Evolutionary conservation across 352 stramenopile genomes (phyloP), one percentile per base, ranked within the genome.

Genomic region (Globisporangium uncinulatum): DNA sequence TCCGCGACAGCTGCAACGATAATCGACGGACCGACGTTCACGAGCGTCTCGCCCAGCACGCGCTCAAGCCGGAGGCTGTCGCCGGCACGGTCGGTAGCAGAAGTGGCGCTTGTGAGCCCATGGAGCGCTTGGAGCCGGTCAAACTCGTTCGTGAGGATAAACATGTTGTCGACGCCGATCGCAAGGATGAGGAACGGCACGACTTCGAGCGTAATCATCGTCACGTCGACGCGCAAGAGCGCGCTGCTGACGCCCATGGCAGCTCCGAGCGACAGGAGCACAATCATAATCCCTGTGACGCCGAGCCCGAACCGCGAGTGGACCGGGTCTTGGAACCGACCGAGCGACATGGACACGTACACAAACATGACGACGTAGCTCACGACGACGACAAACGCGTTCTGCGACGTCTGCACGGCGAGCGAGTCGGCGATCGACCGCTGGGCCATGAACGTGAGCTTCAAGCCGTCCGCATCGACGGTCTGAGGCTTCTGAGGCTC

Each of bases 81-180:
- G 41, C 76, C 64, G 24, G 61, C 52, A 49, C 56, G 45, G 42
- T 69, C 57, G 14, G 64, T 63, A 11, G 49, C 32, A 9, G 32
- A 37, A 9, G 5, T 37, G 4, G 32, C 4, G 32, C 32, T 9
- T 37, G 32, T 9, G 29, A 79, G 53, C 8, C 76, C 79, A 31
- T 76, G 80, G 15, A 83, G 34, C 6, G 59, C 67, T 11, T 68
- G 63, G 10, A 92, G 69, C 14, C 83, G 73, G 44, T 93, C 83
- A 52, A 93, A 89, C 52, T 96, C 85, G 61, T 94, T 93, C 17
- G 86, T 94, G 4, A 97, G 59, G 61, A 97, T 95, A 58, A 97
- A 96, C 86, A 96, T 96, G 63, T 97, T 97, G 69, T 97, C 89
- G 32, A 97, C 86, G 17, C 89, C 89, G 56, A 97, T 96, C 4